These are phyloP conservation scores for Scutellaria baicalensis DNA, from an alignment of 257 asterid species.

Conservation along the genomic window DNA sequence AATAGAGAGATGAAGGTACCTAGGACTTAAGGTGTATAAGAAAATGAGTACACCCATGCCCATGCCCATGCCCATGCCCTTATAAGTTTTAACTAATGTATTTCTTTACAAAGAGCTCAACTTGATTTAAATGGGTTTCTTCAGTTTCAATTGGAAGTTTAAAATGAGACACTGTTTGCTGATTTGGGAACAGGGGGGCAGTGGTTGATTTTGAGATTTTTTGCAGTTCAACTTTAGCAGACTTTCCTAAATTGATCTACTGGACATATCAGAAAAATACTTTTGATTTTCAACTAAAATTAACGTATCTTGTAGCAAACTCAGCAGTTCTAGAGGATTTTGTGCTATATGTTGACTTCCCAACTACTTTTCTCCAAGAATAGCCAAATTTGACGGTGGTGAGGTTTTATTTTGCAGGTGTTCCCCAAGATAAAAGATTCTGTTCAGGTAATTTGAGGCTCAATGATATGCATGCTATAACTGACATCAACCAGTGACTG, in stretches of 20 bases:
- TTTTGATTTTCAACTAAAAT: neutral
- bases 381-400: slow-evolving; percentile 2
- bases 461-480: neutral
- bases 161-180: neutral
- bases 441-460: slow-evolving; percentile 51
- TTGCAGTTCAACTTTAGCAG: neutral
- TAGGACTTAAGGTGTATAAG: neutral
- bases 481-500: neutral
- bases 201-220: neutral
- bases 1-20: neutral
- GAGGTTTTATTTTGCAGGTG: slow-evolving; percentile 46
- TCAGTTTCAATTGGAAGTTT: too few species aligned
- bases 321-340: neutral
- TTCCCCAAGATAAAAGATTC: slow-evolving; percentile 88
- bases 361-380: neutral
- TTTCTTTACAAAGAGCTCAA: neutral
- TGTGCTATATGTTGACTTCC: neutral
- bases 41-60: neutral
- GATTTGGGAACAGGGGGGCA: neutral
- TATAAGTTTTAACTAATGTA: neutral
- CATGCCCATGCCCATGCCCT: too few species aligned
- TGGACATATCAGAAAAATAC: neutral
- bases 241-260: neutral
- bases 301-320: neutral
- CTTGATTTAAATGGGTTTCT: neutral